Conservation (phyloP, 805 yeast species). For the Kazachstania africana region DNA sequence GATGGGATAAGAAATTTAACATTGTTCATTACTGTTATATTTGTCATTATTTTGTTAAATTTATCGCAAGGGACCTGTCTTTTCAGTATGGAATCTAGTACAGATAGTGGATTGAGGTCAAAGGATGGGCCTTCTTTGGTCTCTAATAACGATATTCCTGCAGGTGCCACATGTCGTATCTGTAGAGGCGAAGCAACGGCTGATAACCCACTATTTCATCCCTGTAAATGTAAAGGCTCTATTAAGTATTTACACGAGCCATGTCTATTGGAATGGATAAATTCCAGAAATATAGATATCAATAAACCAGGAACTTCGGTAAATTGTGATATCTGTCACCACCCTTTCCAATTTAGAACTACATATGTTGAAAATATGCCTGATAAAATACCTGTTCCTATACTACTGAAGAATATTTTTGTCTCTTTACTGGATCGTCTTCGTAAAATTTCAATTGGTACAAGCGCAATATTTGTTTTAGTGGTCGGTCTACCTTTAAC, state of each 20-base stretch:
- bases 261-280: constrained; percentile 80
- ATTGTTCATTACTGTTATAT: too few relatives aligned
- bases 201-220: constrained; percentile 73
- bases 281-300: constrained; percentile 24
- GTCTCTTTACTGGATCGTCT: constrained; percentile 9
- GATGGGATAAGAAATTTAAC: too few relatives aligned
- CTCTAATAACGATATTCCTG: constrained; percentile 4
- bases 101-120: not conserved
- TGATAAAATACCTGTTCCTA: constrained; percentile 39
- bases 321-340: constrained; percentile 81
- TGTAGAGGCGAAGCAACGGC: constrained; percentile 85
- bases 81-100: too few relatives aligned
- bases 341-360: constrained; percentile 57
- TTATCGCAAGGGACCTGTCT: too few relatives aligned
- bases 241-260: constrained; percentile 89
- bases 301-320: constrained; percentile 34
- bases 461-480: constrained; percentile 26
- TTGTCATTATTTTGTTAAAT: too few relatives aligned
- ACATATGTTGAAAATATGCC: constrained; percentile 60
- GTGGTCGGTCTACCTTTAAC: constrained; percentile 45
- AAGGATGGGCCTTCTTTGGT: too few relatives aligned
- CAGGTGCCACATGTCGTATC: constrained; percentile 60
- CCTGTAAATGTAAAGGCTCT: constrained; percentile 90
- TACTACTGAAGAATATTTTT: constrained; percentile 34
- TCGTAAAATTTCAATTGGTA: constrained; percentile 7